Conservation (phyloP, 805 yeast genomes). For the Candida anglica region DNA sequence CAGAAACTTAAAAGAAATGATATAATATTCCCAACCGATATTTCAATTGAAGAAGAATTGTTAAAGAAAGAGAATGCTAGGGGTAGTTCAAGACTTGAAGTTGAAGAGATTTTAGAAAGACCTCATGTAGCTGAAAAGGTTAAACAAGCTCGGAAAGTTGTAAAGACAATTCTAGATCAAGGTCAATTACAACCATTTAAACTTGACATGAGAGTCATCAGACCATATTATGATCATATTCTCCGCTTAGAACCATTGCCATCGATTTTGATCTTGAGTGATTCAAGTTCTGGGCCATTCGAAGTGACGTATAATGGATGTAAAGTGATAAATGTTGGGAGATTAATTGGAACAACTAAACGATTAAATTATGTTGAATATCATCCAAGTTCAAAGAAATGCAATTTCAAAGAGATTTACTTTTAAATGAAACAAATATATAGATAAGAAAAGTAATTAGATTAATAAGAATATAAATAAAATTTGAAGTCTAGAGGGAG, state of each 20-base stretch:
- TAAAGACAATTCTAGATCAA: constrained; percentile 81
- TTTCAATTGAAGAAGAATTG: constrained; percentile 21
- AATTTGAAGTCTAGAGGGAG: no score
- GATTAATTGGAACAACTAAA: constrained; percentile 37
- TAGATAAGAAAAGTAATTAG: no score
- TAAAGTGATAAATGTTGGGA: constrained; percentile 66
- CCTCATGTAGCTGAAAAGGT: constrained; percentile 40
- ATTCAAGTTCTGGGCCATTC: constrained; percentile 65
- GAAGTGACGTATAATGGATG: constrained; percentile 82
- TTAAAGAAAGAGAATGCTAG: constrained; percentile 15
- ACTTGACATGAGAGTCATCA: constrained; percentile 53
- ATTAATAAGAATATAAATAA: no score
- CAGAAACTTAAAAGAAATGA: constrained; percentile 69
- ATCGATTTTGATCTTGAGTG: constrained; percentile 55
- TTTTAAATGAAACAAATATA: no score
- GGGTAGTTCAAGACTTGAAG: constrained; percentile 15
- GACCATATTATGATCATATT: constrained; percentile 66
- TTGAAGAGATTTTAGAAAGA: constrained; percentile 12
- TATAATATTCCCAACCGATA: constrained; percentile 47
- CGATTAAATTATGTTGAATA: constrained; percentile 70
- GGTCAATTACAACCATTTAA: constrained; percentile 83
- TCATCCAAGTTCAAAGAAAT: constrained; percentile 53
- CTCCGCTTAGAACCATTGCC: constrained; percentile 80
- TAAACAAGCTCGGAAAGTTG: constrained; percentile 63
- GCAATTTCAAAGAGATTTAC: constrained; percentile 44